Conservation (phyloP, 495 filamentous ascomycete genomes). For the Aspergillus haitiensis region DNA sequence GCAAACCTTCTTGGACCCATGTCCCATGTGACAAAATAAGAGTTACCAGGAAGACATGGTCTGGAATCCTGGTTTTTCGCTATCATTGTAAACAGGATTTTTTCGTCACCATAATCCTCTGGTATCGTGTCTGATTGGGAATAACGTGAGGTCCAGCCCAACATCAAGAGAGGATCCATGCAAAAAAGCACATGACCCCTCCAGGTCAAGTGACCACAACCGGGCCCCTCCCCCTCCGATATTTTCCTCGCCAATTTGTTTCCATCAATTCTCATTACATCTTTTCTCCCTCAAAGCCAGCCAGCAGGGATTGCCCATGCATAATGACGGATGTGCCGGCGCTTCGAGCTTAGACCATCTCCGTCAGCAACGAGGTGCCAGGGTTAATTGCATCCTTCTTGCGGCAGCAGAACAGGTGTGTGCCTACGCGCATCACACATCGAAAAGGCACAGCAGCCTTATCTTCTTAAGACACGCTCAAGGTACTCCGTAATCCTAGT, state of each 20-base stretch:
- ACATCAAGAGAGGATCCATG: slow-evolving; percentile 7
- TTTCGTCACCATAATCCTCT: background rate
- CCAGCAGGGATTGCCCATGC: slow-evolving; percentile 11
- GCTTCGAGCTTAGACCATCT: slow-evolving; percentile 8
- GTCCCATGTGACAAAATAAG: background rate
- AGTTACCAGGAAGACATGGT: background rate
- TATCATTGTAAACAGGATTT: background rate
- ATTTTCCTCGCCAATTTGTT: background rate
- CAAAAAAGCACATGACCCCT: slow-evolving; percentile 8
- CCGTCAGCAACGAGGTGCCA: background rate
- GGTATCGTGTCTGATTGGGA: background rate
- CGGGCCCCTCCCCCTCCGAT: background rate
- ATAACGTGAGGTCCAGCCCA: background rate
- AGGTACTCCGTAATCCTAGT: no score
- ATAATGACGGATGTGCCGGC: slow-evolving; percentile 10
- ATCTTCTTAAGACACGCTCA: no score
- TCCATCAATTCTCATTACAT: background rate
- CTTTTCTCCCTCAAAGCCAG: background rate
- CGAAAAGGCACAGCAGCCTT: no score
- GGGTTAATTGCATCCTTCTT: background rate
- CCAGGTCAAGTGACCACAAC: background rate
- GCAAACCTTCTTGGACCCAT: background rate
- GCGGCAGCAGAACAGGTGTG: no score
- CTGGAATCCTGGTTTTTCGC: background rate
- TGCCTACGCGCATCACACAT: no score